Base-by-base conservation (phyloP, 805 yeast genomes). In the Saccharomycopsis javanensis region DNA sequence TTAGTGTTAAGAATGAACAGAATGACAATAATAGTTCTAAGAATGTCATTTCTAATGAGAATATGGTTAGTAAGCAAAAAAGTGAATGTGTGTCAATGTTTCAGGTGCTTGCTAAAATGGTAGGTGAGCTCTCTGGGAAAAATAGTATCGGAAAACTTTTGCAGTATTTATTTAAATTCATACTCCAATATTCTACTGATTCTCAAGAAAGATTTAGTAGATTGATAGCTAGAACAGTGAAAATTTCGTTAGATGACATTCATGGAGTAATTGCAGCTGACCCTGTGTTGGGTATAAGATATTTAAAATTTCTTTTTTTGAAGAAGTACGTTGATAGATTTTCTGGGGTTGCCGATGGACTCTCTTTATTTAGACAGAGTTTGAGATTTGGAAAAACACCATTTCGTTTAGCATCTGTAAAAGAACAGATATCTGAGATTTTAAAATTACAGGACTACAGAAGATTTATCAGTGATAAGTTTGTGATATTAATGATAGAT, bases 321-420 rank as follows among this genome's bases (percentile, higher is more conserved):
- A 50, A 42, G n/a, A 51, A 34, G 5, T 38, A 52, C 16, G 28
- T 57, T 20, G 60, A 57, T 38, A 30, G 56, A 13, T 53, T 50
- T 18, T 56, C 48, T 10, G 60, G 60, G 1, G 53, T 53, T 15
- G 59, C 56, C n/a, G 37, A 37, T 37, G 59, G 59, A 4, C 45
- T 60, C 4, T 60, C 63, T 1, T 27, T 60, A 7, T 60, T 58
- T 50, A 42, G 63, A 50, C 63, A 60, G 25, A 46, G 56, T 15
- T 55, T 60, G 31, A 50, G 63, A 45, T 54, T 60, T 31, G 63
- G 63, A 2, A 58, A 58, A 33, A 60, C 63, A 8, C 63, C 63
- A 20, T 57, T 57, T 34, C 38, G 62, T 30, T 4, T 60, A 8
- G 23, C 15, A 15, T 18, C 38, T 1, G 28, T 54, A 11, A 27